These are phyloP conservation scores for Tolypocladium amazonense DNA, from an alignment of 2,329 filamentous ascomycete species.

Conservation along the genomic window DNA sequence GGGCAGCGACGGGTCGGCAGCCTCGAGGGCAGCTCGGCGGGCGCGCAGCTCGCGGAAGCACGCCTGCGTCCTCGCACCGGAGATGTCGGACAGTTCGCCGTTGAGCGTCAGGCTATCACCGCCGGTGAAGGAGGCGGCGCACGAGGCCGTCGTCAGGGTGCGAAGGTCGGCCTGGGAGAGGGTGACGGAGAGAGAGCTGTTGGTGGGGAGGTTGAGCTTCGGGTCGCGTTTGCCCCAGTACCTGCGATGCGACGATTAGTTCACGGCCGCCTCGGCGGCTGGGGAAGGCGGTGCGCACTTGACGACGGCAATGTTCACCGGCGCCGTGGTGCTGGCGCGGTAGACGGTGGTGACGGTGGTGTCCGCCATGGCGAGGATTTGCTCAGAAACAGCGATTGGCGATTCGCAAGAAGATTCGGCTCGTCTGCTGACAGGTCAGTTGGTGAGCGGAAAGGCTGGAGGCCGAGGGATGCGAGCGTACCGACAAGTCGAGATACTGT, in stretches of 20 bases:
- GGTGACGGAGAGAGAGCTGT: constrained; percentile 94
- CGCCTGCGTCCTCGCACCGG: constrained; percentile 82
- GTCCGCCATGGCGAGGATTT: constrained; percentile 29
- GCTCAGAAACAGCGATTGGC: background rate
- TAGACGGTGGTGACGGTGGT: constrained; percentile 58
- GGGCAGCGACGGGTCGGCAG: constrained; percentile 60
- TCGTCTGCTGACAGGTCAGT: background rate
- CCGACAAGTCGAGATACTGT: background rate
- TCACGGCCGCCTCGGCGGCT: background rate
- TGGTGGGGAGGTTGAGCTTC: constrained; percentile 91
- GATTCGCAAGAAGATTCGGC: background rate
- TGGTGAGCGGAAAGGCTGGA: no score
- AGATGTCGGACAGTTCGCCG: constrained; percentile 70
- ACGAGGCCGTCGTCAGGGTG: constrained; percentile 91
- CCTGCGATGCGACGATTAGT: constrained; percentile 11
- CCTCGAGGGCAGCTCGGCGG: constrained; percentile 67
- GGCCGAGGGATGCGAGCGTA: background rate
- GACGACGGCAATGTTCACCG: constrained; percentile 96
- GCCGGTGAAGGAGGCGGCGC: constrained; percentile 59
- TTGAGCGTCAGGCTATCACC: constrained; percentile 75
- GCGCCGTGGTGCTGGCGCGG: constrained; percentile 89
- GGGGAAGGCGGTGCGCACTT: constrained; percentile 45
- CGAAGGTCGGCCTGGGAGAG: constrained; percentile 89
- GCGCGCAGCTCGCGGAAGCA: constrained; percentile 80
- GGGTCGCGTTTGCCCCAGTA: constrained; percentile 97